Evolutionary conservation across 176 grass and related monocot species (phyloP).

Genomic region (Canna indica): DNA sequence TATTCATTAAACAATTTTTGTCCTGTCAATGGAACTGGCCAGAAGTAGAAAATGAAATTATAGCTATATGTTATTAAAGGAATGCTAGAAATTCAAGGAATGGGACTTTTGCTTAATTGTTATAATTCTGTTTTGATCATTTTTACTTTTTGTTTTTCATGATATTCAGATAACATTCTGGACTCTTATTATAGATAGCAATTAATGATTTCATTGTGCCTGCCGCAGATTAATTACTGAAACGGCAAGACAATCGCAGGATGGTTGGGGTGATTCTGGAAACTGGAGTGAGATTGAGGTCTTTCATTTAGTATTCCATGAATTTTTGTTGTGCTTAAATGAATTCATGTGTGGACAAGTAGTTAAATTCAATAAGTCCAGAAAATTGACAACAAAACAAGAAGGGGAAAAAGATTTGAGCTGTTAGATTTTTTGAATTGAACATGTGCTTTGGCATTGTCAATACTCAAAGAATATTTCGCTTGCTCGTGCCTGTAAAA

Average conservation of each 20-base stretch:
- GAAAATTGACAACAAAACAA: background rate
- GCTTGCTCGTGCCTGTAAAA: background rate
- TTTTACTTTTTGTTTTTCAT: background rate
- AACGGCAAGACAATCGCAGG: conserved; percentile 59
- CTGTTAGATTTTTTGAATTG: too few relatives aligned
- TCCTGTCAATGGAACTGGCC: too few relatives aligned
- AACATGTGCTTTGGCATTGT: background rate
- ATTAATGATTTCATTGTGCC: background rate
- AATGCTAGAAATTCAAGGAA: background rate
- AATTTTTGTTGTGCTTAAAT: background rate
- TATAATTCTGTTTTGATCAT: background rate
- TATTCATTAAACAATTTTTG: too few relatives aligned
- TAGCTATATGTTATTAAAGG: too few relatives aligned
- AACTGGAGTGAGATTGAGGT: conserved; percentile 96
- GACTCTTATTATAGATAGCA: background rate
- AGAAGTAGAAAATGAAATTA: too few relatives aligned
- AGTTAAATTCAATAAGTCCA: too few relatives aligned
- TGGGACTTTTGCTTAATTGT: background rate
- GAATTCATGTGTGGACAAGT: background rate
- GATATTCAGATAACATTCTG: background rate
- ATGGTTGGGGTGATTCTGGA: conserved; percentile 50
- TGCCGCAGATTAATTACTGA: conserved; percentile 83
- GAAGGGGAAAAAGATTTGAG: too few relatives aligned
- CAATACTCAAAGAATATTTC: background rate
- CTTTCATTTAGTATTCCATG: conserved; percentile 10